These are phyloP conservation scores for Suillus paluster DNA, from an alignment of 768 basidiomycete genomes.

Conservation along the genomic window DNA sequence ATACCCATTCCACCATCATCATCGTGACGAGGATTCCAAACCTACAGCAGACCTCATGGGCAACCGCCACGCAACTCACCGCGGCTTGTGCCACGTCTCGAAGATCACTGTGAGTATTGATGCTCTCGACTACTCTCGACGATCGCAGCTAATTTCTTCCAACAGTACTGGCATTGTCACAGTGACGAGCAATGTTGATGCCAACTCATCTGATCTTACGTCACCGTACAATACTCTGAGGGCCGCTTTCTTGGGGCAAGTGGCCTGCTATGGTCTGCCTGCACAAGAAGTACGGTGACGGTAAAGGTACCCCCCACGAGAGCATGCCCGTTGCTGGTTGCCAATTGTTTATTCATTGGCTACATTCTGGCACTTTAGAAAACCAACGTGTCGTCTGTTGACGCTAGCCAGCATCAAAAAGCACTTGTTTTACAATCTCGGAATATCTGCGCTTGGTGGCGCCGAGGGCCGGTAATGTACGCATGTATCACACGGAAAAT, in stretches of 20 bases:
- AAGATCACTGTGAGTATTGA: neutral
- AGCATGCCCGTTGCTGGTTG: neutral
- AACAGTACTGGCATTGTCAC: neutral
- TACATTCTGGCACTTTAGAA: too few relatives aligned
- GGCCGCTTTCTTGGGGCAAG: neutral
- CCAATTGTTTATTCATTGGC: neutral
- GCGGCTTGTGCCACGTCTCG: neutral
- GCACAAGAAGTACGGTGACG: neutral
- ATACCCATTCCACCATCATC: neutral
- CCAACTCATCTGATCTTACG: neutral
- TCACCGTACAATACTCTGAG: neutral
- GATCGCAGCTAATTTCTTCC: neutral
- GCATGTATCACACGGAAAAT: too few relatives aligned
- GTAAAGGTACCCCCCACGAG: neutral
- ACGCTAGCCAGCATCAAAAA: too few relatives aligned
- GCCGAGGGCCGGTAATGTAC: too few relatives aligned
- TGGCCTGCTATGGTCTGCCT: neutral
- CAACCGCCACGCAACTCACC: neutral
- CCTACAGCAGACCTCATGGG: neutral
- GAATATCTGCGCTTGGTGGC: too few relatives aligned
- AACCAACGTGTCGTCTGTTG: too few relatives aligned
- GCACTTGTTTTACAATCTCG: too few relatives aligned
- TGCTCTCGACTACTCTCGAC: neutral
- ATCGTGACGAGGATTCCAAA: too few relatives aligned
- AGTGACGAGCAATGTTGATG: neutral